Evolutionary conservation across 352 stramenopile genomes (phyloP), one percentile per base, ranked within the genome.

Genomic region (Globisporangium solare): DNA sequence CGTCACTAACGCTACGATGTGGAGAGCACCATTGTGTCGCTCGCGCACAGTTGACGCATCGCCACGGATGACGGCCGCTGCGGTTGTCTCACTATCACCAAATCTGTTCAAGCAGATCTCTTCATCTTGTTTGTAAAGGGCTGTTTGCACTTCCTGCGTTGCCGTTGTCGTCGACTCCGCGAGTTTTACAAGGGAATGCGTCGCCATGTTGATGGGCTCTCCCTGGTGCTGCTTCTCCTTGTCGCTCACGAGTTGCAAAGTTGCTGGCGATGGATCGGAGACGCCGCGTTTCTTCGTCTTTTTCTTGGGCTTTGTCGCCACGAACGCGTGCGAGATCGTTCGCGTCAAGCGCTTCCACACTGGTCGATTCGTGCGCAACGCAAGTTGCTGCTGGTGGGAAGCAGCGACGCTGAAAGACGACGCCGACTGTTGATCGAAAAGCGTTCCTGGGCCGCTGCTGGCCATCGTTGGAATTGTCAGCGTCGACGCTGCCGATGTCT

Each of bases 321-420:
- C 8, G 21, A 51, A 49, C 12, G 52, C 47, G 40, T 55, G 51
- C 17, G 50, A 54, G 42, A 62, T 56, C 21, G 39, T 53, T 32
- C 48, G 35, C 6, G 56, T 52, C 48, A 62, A 22, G n/a, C 48
- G 56, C 48, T 62, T 48, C 56, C 56, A 62, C 20, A 47, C 48
- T 13, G 56, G 48, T 40, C 14, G 39, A 8, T 51, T 32, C n/a
- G 47, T 51, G 3, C 11, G 32, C 39, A 27, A 15, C 0, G 22
- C 20, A 35, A 20, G 46, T 31, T 31, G 20, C 31, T 31, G 20
- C 42, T 51, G 46, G 21, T 51, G 46, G 6, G 39, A 43, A 43
- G 39, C 37, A 12, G 14, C 39, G 5, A 43, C 39, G 12, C 51
- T 57, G 20, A 57, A n/a, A 5, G 51, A 41, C n/a, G 51, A 50